Evolutionary conservation across 2,329 filamentous ascomycete genomes (phyloP), one percentile per base, ranked within the genome.

Genomic region (Calonectria ilicicola): DNA sequence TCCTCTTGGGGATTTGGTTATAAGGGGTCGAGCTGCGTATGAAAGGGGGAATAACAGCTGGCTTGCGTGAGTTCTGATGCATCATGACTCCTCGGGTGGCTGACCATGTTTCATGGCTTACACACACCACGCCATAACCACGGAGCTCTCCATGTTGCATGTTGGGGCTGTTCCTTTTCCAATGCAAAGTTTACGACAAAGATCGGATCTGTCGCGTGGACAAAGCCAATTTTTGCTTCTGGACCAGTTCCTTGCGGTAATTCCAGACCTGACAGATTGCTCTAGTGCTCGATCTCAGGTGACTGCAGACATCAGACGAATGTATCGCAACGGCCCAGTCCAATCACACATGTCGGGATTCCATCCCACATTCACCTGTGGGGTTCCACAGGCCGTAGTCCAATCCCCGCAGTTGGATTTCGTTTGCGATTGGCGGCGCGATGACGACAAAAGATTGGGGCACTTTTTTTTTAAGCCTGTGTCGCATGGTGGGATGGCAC

Each of bases 371-470:
- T 23, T 40, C 64, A 60, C 23, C 60, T 58, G 56, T 46, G 56
- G 53, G 65, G 65, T 56, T 64, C 69, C 69, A 72, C 58, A 32
- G 46, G 58, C 47, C 9, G 46, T 32, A 46, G 21, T 42, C 65
- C 65, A 72, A 68, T 72, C 69, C 69, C 69, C 65, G 69, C 69
- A 68, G 69, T 12, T 27, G 58, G 65, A 65, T 77, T 72, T 69
- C 72, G 64, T 67, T 66, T 66, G 40, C 46, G 65, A 73, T 51
- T 38, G 62, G 67, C 49, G 49, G 68, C 68, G 69, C 58, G 46
- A 73, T 66, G 69, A 72, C 75, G 74, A 65, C 69, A 65, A 51
- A 51, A 42, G 49, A 63, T 53, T 51, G 60, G 60, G 65, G 27
- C 42, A 62, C 64, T 38, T 64, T 42, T 44, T 21, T 29, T 62